Evolutionary conservation across 805 yeast species (phyloP).

Genomic region (Ogataea corticis): DNA sequence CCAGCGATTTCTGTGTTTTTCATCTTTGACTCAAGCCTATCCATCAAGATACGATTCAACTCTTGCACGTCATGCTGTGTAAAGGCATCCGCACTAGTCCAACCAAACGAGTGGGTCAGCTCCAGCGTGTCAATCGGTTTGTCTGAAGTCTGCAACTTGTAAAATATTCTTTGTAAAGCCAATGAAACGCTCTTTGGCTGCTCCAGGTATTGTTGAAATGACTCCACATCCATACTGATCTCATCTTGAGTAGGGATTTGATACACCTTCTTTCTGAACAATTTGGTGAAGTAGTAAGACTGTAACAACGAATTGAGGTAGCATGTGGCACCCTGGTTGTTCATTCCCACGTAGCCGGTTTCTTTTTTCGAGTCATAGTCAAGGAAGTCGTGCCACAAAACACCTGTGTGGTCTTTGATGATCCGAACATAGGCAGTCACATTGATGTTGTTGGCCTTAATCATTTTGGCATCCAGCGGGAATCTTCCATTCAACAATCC

Average conservation of each 20-base stretch:
- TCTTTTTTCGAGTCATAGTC: conserved; percentile 83
- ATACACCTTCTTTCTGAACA: conserved; percentile 82
- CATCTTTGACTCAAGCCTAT: conserved; percentile 86
- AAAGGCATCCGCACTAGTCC: conserved; percentile 95
- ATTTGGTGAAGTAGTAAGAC: conserved; percentile 82
- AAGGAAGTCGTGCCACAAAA: conserved; percentile 84
- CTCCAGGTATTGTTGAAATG: conserved; percentile 29
- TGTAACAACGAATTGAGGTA: conserved; percentile 90
- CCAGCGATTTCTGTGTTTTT: conserved; percentile 82
- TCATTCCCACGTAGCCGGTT: conserved; percentile 91
- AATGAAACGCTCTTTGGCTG: conserved; percentile 64
- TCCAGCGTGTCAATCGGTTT: conserved; percentile 83
- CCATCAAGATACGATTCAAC: conserved; percentile 92
- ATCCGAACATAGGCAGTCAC: conserved; percentile 77
- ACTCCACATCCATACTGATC: conserved; percentile 34
- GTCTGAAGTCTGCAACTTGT: conserved; percentile 68
- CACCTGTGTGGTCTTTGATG: conserved; percentile 89
- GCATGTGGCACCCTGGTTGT: conserved; percentile 98
- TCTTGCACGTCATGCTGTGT: conserved; percentile 99
- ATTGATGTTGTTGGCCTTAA: conserved; percentile 57
- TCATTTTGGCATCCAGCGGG: conserved; percentile 27
- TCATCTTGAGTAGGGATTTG: conserved; percentile 79
- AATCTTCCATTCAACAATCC: conserved; percentile 64
- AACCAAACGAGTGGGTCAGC: conserved; percentile 90
- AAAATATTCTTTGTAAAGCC: conserved; percentile 86